Conservation (phyloP, 208 protist genomes). For the Leishmania gerbilli region DNA sequence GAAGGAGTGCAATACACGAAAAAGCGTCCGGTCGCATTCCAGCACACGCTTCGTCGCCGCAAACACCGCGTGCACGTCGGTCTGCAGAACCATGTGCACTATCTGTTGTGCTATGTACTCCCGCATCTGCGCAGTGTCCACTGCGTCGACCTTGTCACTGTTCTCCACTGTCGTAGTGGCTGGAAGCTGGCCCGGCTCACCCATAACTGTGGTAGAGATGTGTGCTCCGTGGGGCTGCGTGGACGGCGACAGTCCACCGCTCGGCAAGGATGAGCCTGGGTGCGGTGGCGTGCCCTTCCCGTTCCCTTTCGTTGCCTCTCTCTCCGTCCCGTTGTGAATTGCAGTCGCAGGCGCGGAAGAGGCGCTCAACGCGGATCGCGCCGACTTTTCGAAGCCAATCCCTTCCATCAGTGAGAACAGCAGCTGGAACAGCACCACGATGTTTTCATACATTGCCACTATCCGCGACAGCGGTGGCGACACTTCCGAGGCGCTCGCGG, state of each 20-base stretch:
- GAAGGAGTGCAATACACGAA: slow-evolving; percentile 31
- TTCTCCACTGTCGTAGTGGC: background rate
- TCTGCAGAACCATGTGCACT: slow-evolving; percentile 34
- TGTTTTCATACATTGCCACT: slow-evolving; percentile 82
- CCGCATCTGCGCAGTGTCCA: slow-evolving; percentile 24
- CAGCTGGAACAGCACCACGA: slow-evolving; percentile 41
- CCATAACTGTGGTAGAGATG: background rate
- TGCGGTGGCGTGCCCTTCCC: background rate
- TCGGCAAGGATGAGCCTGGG: background rate
- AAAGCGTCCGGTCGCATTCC: slow-evolving; percentile 33
- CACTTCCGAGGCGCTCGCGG: background rate
- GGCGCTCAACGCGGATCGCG: background rate
- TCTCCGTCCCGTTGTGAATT: background rate
- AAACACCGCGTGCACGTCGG: slow-evolving; percentile 26
- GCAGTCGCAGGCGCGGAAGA: background rate
- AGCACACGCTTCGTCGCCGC: slow-evolving; percentile 25
- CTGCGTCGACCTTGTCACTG: background rate
- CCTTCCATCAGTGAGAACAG: slow-evolving; percentile 34
- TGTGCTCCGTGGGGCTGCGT: background rate
- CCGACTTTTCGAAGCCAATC: slow-evolving; percentile 21
- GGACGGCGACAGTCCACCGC: background rate
- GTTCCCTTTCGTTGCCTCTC: background rate
- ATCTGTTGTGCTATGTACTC: slow-evolving; percentile 26
- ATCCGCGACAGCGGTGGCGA: slow-evolving; percentile 21
- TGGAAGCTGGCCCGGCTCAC: background rate